phyloP scores from a whole-genome alignment of 1,284 basidiomycete genomes.

The Gymnopus androsaceus region DNA sequence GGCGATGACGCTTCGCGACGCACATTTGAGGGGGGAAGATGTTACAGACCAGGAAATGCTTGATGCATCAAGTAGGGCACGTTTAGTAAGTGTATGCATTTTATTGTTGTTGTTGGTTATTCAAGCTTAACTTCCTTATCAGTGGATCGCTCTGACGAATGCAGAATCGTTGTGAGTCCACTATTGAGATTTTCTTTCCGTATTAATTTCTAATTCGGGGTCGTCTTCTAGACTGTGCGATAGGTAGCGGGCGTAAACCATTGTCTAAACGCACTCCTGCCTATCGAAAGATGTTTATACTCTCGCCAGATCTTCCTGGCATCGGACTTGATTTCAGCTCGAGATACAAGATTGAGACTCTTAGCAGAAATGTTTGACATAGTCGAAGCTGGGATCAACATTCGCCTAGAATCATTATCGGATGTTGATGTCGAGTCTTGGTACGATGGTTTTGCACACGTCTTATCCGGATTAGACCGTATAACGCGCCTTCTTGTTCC shows the following conservation, averaged over 20 bases:
- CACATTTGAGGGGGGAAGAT: not conserved
- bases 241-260: conserved; percentile 17
- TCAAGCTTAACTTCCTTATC: not conserved
- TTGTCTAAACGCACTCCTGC: conserved; percentile 13
- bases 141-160: conserved; percentile 19
- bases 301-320: conserved; percentile 8
- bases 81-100: conserved; percentile 12
- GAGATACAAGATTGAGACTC: conserved; percentile 14
- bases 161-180: conserved; percentile 16
- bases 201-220: not conserved
- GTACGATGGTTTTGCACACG: conserved; percentile 9
- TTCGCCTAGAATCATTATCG: conserved; percentile 7
- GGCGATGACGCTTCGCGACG: conserved; percentile 1
- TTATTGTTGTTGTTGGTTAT: not conserved
- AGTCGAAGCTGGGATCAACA: conserved; percentile 12
- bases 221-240: conserved; percentile 11
- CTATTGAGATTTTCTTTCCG: not conserved
- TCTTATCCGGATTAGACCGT: conserved; percentile 9
- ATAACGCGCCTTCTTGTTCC: conserved; percentile 14
- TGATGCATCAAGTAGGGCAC: conserved; percentile 11
- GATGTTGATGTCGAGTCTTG: conserved; percentile 13
- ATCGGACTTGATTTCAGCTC: conserved; percentile 8
- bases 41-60: conserved; percentile 6
- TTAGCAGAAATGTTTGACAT: conserved; percentile 14
- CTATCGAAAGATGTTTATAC: conserved; percentile 11